Conservation (phyloP, 805 yeast species). For the Yarrowia osloensis region DNA sequence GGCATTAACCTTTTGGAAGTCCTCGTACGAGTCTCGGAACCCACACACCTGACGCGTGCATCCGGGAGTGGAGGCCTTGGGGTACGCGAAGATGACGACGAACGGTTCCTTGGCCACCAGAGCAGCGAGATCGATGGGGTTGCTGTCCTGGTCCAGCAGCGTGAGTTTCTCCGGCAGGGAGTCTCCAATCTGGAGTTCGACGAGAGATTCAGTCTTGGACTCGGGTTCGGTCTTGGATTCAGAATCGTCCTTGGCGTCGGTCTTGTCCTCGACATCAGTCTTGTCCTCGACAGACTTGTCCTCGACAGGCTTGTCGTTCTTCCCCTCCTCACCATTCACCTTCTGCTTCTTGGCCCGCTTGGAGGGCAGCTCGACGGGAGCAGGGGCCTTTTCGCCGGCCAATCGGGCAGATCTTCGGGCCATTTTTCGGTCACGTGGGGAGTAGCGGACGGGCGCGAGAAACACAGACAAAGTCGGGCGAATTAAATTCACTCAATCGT, state of each 20-base stretch:
- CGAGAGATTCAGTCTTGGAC: neutral
- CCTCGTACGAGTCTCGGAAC: slow-evolving; percentile 65
- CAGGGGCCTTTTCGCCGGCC: slow-evolving; percentile 23
- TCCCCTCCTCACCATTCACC: neutral
- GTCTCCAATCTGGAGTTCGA: slow-evolving; percentile 56
- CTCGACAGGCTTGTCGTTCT: neutral
- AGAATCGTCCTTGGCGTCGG: slow-evolving; percentile 24
- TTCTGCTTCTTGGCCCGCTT: slow-evolving; percentile 14
- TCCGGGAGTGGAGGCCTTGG: slow-evolving; percentile 93
- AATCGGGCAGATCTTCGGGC: slow-evolving; percentile 8
- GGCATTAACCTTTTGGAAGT: slow-evolving; percentile 54
- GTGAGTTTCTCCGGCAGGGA: slow-evolving; percentile 60
- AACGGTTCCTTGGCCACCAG: slow-evolving; percentile 45
- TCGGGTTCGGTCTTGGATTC: slow-evolving; percentile 18
- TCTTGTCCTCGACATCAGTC: neutral
- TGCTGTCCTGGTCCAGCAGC: slow-evolving; percentile 69
- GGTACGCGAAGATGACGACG: slow-evolving; percentile 67
- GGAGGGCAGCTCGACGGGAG: slow-evolving; percentile 6
- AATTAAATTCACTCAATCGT: neutral
- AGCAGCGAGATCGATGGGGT: slow-evolving; percentile 53
- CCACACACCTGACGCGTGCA: slow-evolving; percentile 95
- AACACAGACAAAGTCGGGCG: neutral
- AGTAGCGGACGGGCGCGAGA: too few relatives aligned
- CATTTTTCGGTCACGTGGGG: neutral
- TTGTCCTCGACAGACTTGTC: neutral